These are phyloP conservation scores for Leccinum truebloodii DNA, from an alignment of 768 basidiomycete genomes.

Conservation along the genomic window DNA sequence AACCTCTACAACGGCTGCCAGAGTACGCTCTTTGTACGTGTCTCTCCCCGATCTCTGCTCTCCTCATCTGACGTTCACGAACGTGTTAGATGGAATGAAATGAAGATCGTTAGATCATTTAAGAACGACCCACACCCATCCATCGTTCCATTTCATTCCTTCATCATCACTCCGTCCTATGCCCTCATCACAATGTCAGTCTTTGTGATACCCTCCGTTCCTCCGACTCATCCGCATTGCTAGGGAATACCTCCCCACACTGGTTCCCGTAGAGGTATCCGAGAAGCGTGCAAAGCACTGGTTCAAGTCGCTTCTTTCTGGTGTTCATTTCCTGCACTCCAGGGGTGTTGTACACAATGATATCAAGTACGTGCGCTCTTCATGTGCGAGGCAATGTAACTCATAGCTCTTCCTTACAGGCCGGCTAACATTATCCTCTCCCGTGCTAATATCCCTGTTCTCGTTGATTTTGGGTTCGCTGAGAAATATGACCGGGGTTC, in stretches of 20 bases:
- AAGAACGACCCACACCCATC: slow-evolving; percentile 87
- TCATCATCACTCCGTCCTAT: slow-evolving; percentile 89
- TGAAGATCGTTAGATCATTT: slow-evolving; percentile 90
- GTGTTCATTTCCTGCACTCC: slow-evolving; percentile 79
- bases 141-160: slow-evolving; percentile 90
- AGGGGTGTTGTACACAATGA: slow-evolving; percentile 91
- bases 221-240: slow-evolving; percentile 11
- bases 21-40: slow-evolving; percentile 83
- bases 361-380: slow-evolving; percentile 67
- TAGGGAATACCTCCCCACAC: slow-evolving; percentile 86
- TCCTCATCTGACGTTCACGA: slow-evolving; percentile 1
- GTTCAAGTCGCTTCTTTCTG: slow-evolving; percentile 82
- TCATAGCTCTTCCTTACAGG: slow-evolving; percentile 38
- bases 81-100: slow-evolving; percentile 86
- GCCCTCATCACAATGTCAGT: slow-evolving; percentile 92
- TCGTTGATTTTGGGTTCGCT: slow-evolving; percentile 97
- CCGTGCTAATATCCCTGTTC: slow-evolving; percentile 72
- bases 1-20: slow-evolving; percentile 81
- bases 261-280: slow-evolving; percentile 86
- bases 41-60: background rate
- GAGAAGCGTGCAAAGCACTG: slow-evolving; percentile 76
- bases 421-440: slow-evolving; percentile 94
- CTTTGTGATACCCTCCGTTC: slow-evolving; percentile 4
- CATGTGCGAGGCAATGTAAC: background rate
- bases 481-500: slow-evolving; percentile 74